Evolutionary conservation across 495 filamentous ascomycete genomes (phyloP), one percentile per base, ranked within the genome.

Genomic region (Penicillium verhagenii): DNA sequence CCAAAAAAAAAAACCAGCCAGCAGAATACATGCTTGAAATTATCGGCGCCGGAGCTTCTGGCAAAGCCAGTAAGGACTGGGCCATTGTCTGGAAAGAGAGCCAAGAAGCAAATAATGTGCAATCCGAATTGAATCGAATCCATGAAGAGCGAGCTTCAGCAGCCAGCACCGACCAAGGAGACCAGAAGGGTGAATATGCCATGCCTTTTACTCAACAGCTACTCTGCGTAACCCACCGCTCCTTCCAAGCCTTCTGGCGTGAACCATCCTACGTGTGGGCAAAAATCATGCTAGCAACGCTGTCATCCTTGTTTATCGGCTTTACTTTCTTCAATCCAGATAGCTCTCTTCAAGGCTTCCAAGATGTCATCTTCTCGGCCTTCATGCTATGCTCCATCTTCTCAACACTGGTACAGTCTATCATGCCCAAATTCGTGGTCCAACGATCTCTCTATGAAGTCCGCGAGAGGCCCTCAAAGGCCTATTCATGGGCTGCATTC

Each of bases 21-120:
- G 92, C 91, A 23, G 92, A 96, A 65, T 92, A 86, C 83, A 94
- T 95, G 87, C 72, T 94, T 14, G 89, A 92, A 57, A 85, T 88
- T 43, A 92, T 90, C 47, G 90, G 89, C 43, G 89, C 89, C 19
- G 89, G 90, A 0, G 89, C 91, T 3, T 87, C 87, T 25, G 81
- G 80, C 9, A 58, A 74, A 38, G 85, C 81, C 28, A 39, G 39
- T n/a, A 78, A 86, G 23, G 81, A 86, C 67, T 92, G 91, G 90
- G 76, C 79, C 59, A 53, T 85, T 39, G 71, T 82, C 10, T 92
- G 89, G 91, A 79, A 81, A 25, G 72, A 85, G 23, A 87, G 83
- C 59, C 67, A 78, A 19, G 90, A 96, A 71, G 82, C 83, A 57
- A 65, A 66, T 16, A 75, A 70, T 1, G 79, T 91, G 16, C 81